Evolutionary conservation across 1,284 basidiomycete genomes (phyloP).

Genomic region (Pholiota adiposa): DNA sequence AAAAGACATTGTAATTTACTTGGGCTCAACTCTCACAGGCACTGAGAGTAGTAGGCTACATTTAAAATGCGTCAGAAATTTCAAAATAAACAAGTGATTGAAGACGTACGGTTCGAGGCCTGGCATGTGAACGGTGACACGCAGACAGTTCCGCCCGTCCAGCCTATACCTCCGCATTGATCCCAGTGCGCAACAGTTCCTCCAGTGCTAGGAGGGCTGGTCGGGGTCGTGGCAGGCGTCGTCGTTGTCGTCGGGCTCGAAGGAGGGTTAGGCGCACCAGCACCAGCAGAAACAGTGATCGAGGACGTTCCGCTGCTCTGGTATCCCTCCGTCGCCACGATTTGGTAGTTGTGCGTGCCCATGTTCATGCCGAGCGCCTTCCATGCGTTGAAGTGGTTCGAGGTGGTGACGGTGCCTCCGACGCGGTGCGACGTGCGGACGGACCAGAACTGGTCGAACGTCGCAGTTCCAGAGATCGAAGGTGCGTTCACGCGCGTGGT

Average conservation of each 20-base stretch:
- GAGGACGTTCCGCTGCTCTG: constrained; percentile 23
- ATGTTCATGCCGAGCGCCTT: constrained; percentile 32
- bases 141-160: constrained; percentile 16
- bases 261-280: neutral
- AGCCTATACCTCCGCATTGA: constrained; percentile 17
- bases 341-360: constrained; percentile 42
- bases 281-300: constrained; percentile 19
- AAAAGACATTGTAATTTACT: neutral
- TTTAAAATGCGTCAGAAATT: neutral
- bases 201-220: neutral
- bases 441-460: constrained; percentile 42
- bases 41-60: constrained; percentile 20
- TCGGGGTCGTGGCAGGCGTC: neutral
- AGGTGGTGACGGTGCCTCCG: constrained; percentile 36
- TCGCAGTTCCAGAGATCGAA: constrained; percentile 34
- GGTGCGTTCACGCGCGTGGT: constrained; percentile 22
- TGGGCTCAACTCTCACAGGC: constrained; percentile 3
- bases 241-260: constrained; percentile 1
- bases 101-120: constrained; percentile 9
- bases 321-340: constrained; percentile 35
- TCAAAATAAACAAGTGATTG: neutral
- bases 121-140: constrained; percentile 18
- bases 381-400: constrained; percentile 43
- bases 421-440: constrained; percentile 33
- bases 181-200: constrained; percentile 14